Base-by-base conservation (phyloP, 2,329 filamentous ascomycete genomes). In the Fusarium circinatum region DNA sequence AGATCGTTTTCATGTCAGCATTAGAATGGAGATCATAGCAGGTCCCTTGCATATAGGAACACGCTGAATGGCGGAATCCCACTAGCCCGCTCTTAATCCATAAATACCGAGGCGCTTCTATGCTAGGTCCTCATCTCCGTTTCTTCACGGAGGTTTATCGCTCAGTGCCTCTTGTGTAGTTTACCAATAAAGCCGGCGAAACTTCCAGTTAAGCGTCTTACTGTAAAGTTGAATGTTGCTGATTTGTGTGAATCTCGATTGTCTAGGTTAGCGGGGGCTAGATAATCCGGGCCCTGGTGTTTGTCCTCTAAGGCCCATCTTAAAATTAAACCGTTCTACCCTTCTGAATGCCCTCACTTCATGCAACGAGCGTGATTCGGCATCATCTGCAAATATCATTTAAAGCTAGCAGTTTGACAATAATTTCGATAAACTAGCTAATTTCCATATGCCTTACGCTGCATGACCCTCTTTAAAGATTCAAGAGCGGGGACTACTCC, bases 21-120 rank as follows among this genome's bases (percentile, higher is more conserved):
- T 8, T 18, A 6, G 4, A 30, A 22, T 3, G 9, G 22, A 9
- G 28, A 30, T 32, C 11, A 6, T 6, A 49, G 15, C 10, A 17
- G 3, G 17, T 32, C 14, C 7, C 47, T 30, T 49, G 2, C 20
- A 17, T 8, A 17, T 17, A 12, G 9, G 10, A 49, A 11, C 14
- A 12, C 3, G 10, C 28, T 7, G 0, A 11, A n/a, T n/a, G 8
- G 10, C 10, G 3, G 47, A n/a, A 17, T 3, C 8, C 5, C 4
- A 12, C 18, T 44, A 26, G 5, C 15, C 14, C 3, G 22, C 15
- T n/a, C 10, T 17, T 48, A 3, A 12, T n/a, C 14, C 2, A 9
- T n/a, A 8, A 0, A 17, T 17, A 11, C 26, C 7, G 2, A 22
- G 7, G 5, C 10, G 14, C 47, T n/a, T 10, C 18, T 24, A 18